Base-by-base conservation (phyloP, 768 basidiomycete genomes). In the Tricholomella constricta region DNA sequence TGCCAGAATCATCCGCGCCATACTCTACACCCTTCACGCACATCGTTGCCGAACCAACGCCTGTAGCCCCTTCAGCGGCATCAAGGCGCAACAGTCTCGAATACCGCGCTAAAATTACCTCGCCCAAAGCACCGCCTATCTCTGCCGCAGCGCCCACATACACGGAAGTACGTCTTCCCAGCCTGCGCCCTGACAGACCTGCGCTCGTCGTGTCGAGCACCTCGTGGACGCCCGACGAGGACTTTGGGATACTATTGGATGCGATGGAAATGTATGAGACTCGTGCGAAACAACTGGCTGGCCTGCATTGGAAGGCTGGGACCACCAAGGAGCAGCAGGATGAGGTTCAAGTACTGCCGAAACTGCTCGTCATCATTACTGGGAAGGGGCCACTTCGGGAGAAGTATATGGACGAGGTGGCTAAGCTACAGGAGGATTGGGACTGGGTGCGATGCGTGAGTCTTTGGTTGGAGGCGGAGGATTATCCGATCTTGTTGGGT, bases 161-260 rank as follows among this genome's bases (percentile, higher is more conserved):
- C 51, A 60, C 66, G 15, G 62, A 72, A 54, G 55, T 76, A 17
- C 58, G 67, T 37, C 53, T 67, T 44, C 84, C 88, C 4, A 63
- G 63, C n/a, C 69, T 83, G 22, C 81, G 91, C 29, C 61, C 72
- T 2, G 90, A 93, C 57, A 78, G 95, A 51, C 92, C 94, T 4
- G 94, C 93, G 1, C 72, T 98, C 2, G 59, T 98, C 15, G 85
- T 99, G 23, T 93, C 91, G 20, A 91, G 92, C 59, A 99, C 97
- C 1, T 94, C 91, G 14, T 98, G 96, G 96, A 98, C 97, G 1
- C 84, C 92, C 6, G 97, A 99, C 62, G 97, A 99, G 67, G 94
- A 98, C 67, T 98, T 99, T 59, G 72, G 80, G 8, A 81, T 97
- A 46, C 82, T 99, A 15, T 69, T 98, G 19, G 77, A 82, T 17